Base-by-base conservation (phyloP, 495 filamentous ascomycete species). In the Aspergillus nidulans region DNA sequence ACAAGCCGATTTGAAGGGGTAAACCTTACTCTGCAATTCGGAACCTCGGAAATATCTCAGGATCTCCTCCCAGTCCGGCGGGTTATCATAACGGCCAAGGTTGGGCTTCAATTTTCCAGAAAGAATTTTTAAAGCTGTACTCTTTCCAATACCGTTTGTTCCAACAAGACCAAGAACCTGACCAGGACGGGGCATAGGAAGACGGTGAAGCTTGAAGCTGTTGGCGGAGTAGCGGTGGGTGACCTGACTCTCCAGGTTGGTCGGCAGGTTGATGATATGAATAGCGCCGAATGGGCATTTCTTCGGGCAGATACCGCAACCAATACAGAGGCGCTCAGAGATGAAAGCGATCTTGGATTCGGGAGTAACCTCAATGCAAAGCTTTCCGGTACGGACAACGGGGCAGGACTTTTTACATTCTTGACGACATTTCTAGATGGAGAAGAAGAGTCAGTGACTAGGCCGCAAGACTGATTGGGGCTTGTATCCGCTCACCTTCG, bases 101-200 rank as follows among this genome's bases (percentile, higher is more conserved):
- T 98, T 98, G 46, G 94, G 94, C 85, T 98, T 98, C 59, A 97
- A 79, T 73, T 97, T 98, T 56, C 94, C 94, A 65, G 90, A 94
- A 59, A 98, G 83, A 67, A 98, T 97, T 77, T 97, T 97, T 69
- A 98, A 77, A 1, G 94, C 94, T 0, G 94, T 97, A 75, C 91
- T 96, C 81, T 98, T 97, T 71, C 94, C 94, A 66, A 97, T 98
- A 88, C 94, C 94, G 84, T 98, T 97, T 49, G 92, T 97, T 65
- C 94, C 94, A 18, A 98, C 94, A 41, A 98, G 82, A 72, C 94
- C 94, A 20, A 98, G 77, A n/a, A 98, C 95, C 63, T 96, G 91
- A 24, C 95, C 95, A 26, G 94, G 94, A 39, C 94, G 84, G 41
- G 94, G 94, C 76, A 91, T 96, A 25, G 94, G 94, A 60, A 98